These are phyloP conservation scores for Epichloe brachyelytri DNA, from an alignment of 2,329 filamentous ascomycete genomes.

Conservation along the genomic window DNA sequence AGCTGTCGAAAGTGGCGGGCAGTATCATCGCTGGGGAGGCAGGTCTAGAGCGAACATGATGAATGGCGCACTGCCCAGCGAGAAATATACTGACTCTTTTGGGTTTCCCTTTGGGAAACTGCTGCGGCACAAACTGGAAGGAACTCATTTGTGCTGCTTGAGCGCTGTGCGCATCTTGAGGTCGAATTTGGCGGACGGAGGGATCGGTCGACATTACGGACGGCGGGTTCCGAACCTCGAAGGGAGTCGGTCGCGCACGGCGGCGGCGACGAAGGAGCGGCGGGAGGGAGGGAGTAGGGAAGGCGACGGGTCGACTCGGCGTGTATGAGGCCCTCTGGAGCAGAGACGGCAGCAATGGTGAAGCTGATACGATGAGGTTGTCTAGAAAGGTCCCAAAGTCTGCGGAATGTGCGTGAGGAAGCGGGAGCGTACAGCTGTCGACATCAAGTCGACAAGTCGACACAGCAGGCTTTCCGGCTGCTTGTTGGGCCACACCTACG, in stretches of 20 bases:
- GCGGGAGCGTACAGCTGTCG: slow-evolving; percentile 8
- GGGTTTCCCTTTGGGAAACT: slow-evolving; percentile 51
- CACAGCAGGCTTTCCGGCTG: slow-evolving; percentile 2
- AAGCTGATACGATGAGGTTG: not conserved
- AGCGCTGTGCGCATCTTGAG: slow-evolving; percentile 38
- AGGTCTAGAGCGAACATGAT: slow-evolving; percentile 12
- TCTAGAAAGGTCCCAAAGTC: not conserved
- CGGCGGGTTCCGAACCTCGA: slow-evolving; percentile 5
- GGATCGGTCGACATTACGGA: slow-evolving; percentile 47
- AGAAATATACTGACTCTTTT: slow-evolving; percentile 55
- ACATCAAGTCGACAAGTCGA: slow-evolving; percentile 17
- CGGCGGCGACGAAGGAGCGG: not conserved
- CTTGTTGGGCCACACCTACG: not conserved
- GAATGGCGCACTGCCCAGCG: slow-evolving; percentile 4
- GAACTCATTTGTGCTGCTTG: slow-evolving; percentile 48
- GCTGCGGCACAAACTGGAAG: slow-evolving; percentile 60
- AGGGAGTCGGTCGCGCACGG: not conserved
- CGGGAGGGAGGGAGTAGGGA: not conserved
- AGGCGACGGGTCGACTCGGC: not conserved
- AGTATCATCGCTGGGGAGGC: not conserved
- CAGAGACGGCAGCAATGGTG: not conserved
- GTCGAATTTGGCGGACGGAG: slow-evolving; percentile 47
- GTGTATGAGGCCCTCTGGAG: not conserved
- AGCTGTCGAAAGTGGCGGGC: not conserved
- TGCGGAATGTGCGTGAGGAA: not conserved